A percentile compares a stretch with the other conserved stretches of the same genome.
These are phyloP conservation scores for Trichoderma brevicompactum DNA, from an alignment of 2,329 filamentous ascomycete genomes.

Conservation along the genomic window DNA sequence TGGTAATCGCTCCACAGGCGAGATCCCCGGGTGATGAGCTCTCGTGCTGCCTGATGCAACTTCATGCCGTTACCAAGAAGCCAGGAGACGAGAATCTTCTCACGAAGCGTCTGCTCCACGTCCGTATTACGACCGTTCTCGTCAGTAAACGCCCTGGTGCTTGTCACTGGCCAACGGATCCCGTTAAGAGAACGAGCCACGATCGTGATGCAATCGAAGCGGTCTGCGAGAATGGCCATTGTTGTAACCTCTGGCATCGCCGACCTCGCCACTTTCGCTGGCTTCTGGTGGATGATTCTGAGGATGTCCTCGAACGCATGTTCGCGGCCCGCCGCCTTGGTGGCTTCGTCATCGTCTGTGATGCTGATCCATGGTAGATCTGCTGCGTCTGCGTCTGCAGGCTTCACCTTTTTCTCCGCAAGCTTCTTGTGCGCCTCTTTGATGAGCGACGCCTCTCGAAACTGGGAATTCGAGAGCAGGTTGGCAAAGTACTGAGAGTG, in stretches of 20 bases:
- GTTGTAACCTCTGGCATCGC: constrained; percentile 68
- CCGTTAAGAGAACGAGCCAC: constrained; percentile 59
- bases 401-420: constrained; percentile 49
- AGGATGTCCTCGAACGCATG: constrained; percentile 69
- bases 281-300: constrained; percentile 63
- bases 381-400: constrained; percentile 52
- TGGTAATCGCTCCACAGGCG: constrained; percentile 56
- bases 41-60: constrained; percentile 64
- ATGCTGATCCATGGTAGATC: constrained; percentile 69
- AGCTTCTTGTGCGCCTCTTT: constrained; percentile 56
- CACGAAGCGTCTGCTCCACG: constrained; percentile 68
- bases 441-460: constrained; percentile 65
- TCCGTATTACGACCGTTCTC: constrained; percentile 48
- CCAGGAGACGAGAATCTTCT: constrained; percentile 70
- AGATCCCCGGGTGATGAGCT: constrained; percentile 70
- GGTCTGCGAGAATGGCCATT: constrained; percentile 71
- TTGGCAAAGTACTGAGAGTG: constrained; percentile 72
- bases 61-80: constrained; percentile 65
- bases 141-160: constrained; percentile 42
- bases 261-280: constrained; percentile 46
- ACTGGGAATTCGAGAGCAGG: constrained; percentile 65
- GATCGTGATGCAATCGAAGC: constrained; percentile 66
- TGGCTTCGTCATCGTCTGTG: constrained; percentile 70
- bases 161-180: constrained; percentile 59
- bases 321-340: constrained; percentile 62